phyloP scores from a whole-genome alignment of 202 grass and related monocot species.

The Carex arenaria region DNA sequence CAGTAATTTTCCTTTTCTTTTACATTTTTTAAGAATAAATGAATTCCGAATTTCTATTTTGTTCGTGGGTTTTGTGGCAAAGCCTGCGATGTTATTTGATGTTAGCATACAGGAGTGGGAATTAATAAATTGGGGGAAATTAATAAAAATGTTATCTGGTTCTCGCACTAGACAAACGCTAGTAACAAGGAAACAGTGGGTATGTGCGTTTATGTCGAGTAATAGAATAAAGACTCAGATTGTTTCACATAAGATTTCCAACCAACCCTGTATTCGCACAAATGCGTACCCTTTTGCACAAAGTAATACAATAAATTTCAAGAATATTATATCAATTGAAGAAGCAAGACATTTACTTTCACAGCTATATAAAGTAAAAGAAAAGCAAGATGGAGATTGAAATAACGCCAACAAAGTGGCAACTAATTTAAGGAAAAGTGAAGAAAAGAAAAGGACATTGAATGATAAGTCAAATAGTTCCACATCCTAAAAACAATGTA shows the following conservation, averaged over 20 bases:
- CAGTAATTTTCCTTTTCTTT: neutral
- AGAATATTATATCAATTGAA: neutral
- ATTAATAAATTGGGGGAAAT: neutral
- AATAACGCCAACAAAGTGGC: neutral
- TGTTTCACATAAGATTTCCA: neutral
- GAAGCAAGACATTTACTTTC: neutral
- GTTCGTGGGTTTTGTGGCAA: neutral
- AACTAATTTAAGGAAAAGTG: neutral
- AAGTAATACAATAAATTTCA: neutral
- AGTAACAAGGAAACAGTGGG: neutral
- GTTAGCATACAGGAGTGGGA: neutral
- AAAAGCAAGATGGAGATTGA: neutral
- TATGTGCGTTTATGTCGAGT: neutral
- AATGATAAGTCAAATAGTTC: neutral
- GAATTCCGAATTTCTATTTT: neutral
- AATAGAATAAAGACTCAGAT: neutral
- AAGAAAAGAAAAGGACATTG: neutral
- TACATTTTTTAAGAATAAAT: neutral
- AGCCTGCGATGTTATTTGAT: neutral
- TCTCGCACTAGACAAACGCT: neutral
- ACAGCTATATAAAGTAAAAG: neutral
- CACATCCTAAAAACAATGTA: neutral
- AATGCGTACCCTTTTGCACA: neutral
- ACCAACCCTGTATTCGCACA: neutral
- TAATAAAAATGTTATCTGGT: neutral